Percentiles rank a stretch among this genome's conserved stretches.
Conservation (phyloP, 2,329 filamentous ascomycete genomes). For the Colletotrichum eremochloae region DNA sequence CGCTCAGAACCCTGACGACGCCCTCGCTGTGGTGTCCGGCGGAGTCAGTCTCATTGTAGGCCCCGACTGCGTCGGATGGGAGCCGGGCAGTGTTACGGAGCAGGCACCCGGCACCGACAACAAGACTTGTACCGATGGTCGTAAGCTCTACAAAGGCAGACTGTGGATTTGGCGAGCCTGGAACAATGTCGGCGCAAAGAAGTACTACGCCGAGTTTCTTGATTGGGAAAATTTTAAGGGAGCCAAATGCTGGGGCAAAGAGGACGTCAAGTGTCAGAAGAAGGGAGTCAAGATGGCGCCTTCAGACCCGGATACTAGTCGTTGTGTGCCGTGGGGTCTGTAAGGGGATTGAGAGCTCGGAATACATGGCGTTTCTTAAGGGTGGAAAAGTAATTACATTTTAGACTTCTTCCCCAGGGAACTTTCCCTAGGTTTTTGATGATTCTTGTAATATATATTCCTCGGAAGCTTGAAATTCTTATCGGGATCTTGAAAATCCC, state of each 20-base stretch:
- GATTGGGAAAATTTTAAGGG: conserved; percentile 29
- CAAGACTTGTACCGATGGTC: background rate
- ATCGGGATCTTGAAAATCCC: too few species aligned
- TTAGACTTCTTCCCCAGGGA: too few species aligned
- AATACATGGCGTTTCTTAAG: too few species aligned
- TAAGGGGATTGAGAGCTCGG: too few species aligned
- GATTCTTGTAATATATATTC: too few species aligned
- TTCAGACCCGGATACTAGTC: background rate
- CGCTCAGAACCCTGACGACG: background rate
- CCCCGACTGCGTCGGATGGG: conserved; percentile 18
- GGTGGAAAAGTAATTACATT: too few species aligned
- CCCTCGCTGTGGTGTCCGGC: conserved; percentile 9
- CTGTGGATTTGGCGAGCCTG: conserved; percentile 20
- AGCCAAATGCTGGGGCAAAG: conserved; percentile 3
- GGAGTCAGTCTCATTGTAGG: conserved; percentile 20
- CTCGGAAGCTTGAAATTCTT: too few species aligned
- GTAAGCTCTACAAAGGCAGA: conserved; percentile 8
- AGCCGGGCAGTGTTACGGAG: background rate
- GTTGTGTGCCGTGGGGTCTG: background rate
- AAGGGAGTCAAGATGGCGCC: conserved; percentile 10
- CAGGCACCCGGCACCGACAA: background rate
- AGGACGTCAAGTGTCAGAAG: conserved; percentile 21
- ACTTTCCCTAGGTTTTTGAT: too few species aligned
- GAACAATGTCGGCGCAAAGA: conserved; percentile 12
- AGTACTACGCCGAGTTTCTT: conserved; percentile 4